Conservation (phyloP, 2,329 filamentous ascomycete species). For the Aspergillus sergii region DNA sequence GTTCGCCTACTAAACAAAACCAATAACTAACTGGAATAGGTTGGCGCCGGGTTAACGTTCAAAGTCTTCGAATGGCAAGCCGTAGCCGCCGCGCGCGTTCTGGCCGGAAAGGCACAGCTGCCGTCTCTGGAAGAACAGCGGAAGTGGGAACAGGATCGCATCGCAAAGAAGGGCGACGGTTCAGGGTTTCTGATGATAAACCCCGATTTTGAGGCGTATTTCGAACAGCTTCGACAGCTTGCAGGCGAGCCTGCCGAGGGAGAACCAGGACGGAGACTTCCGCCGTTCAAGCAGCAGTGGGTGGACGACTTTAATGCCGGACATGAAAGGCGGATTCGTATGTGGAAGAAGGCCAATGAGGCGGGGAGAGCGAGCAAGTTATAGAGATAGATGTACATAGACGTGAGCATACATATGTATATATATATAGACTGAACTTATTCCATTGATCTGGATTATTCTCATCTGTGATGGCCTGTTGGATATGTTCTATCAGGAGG, state of each 20-base stretch:
- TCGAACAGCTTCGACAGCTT: slow-evolving; percentile 53
- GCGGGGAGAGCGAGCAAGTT: slow-evolving; percentile 11
- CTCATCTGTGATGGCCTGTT: too few relatives aligned
- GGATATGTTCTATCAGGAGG: too few relatives aligned
- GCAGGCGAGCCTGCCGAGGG: slow-evolving; percentile 47
- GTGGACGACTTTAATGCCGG: slow-evolving; percentile 54
- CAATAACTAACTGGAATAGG: slow-evolving; percentile 27
- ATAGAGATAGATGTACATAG: slow-evolving; percentile 5
- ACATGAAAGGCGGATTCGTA: slow-evolving; percentile 58
- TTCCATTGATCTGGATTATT: background rate
- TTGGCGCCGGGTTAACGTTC: slow-evolving; percentile 58
- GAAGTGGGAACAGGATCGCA: slow-evolving; percentile 60
- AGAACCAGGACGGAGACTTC: slow-evolving; percentile 43
- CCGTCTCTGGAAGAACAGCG: slow-evolving; percentile 54
- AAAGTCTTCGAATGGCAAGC: slow-evolving; percentile 71
- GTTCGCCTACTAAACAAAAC: background rate
- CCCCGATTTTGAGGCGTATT: slow-evolving; percentile 67
- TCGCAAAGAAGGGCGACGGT: slow-evolving; percentile 59
- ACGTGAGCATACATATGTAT: background rate
- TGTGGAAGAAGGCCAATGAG: slow-evolving; percentile 59
- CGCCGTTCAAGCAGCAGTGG: slow-evolving; percentile 48
- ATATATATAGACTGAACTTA: background rate
- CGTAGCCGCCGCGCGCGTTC: slow-evolving; percentile 60
- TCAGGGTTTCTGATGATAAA: slow-evolving; percentile 59
- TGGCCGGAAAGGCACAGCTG: slow-evolving; percentile 57